Base-by-base conservation (phyloP, 768 basidiomycete genomes). In the Boletus speciosus region DNA sequence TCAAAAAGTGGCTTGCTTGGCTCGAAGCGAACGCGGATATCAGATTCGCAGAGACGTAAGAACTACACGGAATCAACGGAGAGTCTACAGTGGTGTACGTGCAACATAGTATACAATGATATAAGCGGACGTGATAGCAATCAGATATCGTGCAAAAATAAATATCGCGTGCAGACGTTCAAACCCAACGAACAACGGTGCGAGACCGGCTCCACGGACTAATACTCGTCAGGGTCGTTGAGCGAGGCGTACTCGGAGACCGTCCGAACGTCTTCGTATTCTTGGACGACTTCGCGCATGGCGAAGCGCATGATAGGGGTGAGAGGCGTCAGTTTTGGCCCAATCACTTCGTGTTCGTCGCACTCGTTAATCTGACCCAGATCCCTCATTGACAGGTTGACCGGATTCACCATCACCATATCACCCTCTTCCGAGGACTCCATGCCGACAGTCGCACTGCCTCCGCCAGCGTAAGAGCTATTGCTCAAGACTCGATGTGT, bases 1-100 rank as follows among this genome's bases (percentile, higher is more conserved):
- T 99, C 36, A 92, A 90, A 68, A 81, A 81, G 56, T 99, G 97
- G 97, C 81, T 97, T 61, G 73, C 76, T 4, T 98, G 93, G 92
- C 72, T 98, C 12, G 96, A 98, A 60, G 77, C 77, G 8, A 84
- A 96, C 62, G 94, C 93, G 21, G 95, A 98, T 66, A 86, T 98
- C 16, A 81, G 90, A 60, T 97, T 86, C 71, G 90, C 88, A 1
- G 93, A 86, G 4, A 63, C 80, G 16, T 63, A 50, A 39, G 19
- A 41, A n/a, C 36, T 45, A 19, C n/a, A 49, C 15, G 23, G 11
- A 39, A 32, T 31, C 35, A 29, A 31, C 35, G 15, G 49, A 37
- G 37, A 47, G 38, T 51, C 31, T 47, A 52, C 57, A 48, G 21
- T 19, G 29, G 36, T 23, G 34, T 52, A 47, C 40, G 44, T 48